Evolutionary conservation across 208 protist genomes (phyloP).

Genomic region (Trypanosoma brucei): DNA sequence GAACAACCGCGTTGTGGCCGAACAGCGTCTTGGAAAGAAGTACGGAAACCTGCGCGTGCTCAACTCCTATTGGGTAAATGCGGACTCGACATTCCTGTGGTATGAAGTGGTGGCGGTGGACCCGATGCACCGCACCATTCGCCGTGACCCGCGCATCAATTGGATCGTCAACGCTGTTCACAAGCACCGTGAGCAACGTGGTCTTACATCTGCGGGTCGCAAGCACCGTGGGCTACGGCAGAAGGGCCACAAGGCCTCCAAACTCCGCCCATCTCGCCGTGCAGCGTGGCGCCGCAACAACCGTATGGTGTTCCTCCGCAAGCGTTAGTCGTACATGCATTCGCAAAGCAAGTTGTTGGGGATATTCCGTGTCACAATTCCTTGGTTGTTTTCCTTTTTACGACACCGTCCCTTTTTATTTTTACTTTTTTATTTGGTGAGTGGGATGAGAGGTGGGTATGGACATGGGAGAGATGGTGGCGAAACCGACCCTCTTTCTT

Average conservation of each 20-base stretch:
- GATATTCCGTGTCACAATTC: background rate
- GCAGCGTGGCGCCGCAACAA: conserved; percentile 99
- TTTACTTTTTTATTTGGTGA: conserved; percentile 7
- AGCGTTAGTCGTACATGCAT: conserved; percentile 44
- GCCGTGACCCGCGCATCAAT: conserved; percentile 98
- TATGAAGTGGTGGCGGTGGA: conserved; percentile 99
- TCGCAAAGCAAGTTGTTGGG: background rate
- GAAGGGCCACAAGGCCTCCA: conserved; percentile 94
- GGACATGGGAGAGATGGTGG: too few species aligned
- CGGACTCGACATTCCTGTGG: conserved; percentile 97
- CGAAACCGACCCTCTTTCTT: too few species aligned
- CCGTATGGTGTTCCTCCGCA: conserved; percentile 92
- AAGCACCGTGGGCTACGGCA: conserved; percentile 94
- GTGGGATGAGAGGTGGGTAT: too few species aligned
- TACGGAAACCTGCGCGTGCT: conserved; percentile 97
- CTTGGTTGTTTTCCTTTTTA: conserved; percentile 5
- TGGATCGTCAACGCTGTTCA: conserved; percentile 98
- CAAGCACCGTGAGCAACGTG: conserved; percentile 98
- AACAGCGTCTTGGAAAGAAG: conserved; percentile 96
- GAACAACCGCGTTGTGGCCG: conserved; percentile 94
- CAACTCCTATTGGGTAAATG: conserved; percentile 99
- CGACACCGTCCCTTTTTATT: background rate
- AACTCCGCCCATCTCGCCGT: conserved; percentile 94
- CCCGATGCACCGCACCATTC: conserved; percentile 96
- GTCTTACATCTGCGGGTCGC: conserved; percentile 97